Percentiles rank a stretch among this genome's conserved stretches.
Evolutionary conservation across 495 filamentous ascomycete genomes (phyloP).

Genomic region (Physcia stellaris): DNA sequence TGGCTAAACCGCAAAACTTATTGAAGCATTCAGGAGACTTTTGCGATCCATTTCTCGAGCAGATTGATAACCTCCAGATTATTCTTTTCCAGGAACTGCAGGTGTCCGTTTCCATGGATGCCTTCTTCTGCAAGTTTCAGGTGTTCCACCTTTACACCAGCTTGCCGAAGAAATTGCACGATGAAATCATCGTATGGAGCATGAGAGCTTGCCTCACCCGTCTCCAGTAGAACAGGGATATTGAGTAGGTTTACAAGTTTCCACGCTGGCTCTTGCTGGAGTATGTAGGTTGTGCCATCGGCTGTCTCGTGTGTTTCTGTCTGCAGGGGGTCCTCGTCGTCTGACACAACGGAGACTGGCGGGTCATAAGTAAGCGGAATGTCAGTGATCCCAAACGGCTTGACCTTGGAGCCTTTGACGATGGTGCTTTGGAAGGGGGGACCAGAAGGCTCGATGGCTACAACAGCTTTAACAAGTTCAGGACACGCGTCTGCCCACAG

Average conservation of each 20-base stretch:
- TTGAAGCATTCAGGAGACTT: background rate
- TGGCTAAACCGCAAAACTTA: too few species aligned
- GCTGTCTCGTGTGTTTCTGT: background rate
- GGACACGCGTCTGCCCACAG: constrained; percentile 18
- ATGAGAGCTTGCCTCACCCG: constrained; percentile 17
- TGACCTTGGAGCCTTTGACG: constrained; percentile 1
- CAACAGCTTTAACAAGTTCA: constrained; percentile 14
- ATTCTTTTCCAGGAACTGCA: constrained; percentile 20
- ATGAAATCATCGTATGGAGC: constrained; percentile 20
- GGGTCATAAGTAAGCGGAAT: constrained; percentile 16
- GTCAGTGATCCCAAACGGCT: constrained; percentile 18
- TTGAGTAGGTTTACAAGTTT: constrained; percentile 18
- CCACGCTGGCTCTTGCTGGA: constrained; percentile 15
- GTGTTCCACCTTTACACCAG: constrained; percentile 16
- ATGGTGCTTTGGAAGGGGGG: constrained; percentile 14
- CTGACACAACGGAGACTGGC: constrained; percentile 1
- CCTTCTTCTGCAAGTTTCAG: constrained; percentile 15
- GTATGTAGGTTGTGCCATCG: constrained; percentile 10
- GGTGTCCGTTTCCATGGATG: constrained; percentile 21
- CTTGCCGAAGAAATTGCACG: constrained; percentile 16
- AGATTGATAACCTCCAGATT: constrained; percentile 14
- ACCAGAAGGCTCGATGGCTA: constrained; percentile 18
- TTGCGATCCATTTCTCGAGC: constrained; percentile 8
- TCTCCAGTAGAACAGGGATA: constrained; percentile 18
- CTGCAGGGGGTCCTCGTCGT: constrained; percentile 1